Conservation (phyloP, 805 yeast genomes). For the Nakazawaea laoshanensis region DNA sequence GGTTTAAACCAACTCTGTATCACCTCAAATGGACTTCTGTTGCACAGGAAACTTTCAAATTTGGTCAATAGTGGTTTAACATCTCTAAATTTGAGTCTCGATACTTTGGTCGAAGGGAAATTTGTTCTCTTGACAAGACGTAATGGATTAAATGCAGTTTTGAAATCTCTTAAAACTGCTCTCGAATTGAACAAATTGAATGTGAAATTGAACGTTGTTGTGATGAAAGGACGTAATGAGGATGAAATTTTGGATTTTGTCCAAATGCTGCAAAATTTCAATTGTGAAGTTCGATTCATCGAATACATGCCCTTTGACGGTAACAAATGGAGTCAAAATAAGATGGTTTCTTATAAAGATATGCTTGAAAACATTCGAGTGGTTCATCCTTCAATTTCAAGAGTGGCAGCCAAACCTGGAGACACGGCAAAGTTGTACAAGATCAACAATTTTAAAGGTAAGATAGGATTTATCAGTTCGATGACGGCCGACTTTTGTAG, state of each 20-base stretch:
- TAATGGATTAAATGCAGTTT: conserved; percentile 37
- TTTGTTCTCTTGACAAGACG: conserved; percentile 39
- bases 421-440: conserved; percentile 41
- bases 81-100: conserved; percentile 37
- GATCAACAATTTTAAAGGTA: conserved; percentile 34
- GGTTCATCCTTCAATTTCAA: conserved; percentile 20
- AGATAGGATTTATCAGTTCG: conserved; percentile 44
- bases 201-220: conserved; percentile 41
- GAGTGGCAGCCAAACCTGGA: conserved; percentile 24
- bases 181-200: conserved; percentile 33
- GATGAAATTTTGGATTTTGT: conserved; percentile 43
- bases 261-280: conserved; percentile 26
- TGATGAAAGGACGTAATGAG: conserved; percentile 40
- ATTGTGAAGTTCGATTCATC: conserved; percentile 42
- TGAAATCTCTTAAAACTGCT: conserved; percentile 34
- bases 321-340: conserved; percentile 38
- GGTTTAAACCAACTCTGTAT: conserved; percentile 41
- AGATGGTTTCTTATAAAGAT: conserved; percentile 37
- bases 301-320: conserved; percentile 57
- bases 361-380: conserved; percentile 26
- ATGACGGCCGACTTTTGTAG: conserved; percentile 48
- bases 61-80: conserved; percentile 34
- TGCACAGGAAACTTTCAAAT: conserved; percentile 37
- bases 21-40: conserved; percentile 43
- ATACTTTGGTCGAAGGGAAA: conserved; percentile 44